Base-by-base conservation (phyloP, 345 rosid species). In the Eucalyptus sp. region DNA sequence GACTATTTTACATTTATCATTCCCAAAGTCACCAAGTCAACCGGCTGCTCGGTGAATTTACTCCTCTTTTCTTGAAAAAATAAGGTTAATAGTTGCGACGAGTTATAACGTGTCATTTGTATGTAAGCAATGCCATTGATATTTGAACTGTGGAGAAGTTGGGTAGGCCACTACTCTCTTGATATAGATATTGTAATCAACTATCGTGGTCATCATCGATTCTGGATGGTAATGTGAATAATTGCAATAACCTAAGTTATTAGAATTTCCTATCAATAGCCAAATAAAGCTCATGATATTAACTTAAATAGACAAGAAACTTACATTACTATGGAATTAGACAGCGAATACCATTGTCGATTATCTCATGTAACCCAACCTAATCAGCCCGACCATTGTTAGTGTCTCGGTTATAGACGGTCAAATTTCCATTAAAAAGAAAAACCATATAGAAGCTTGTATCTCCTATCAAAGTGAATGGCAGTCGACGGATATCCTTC, bases 131-230 rank as follows among this genome's bases (percentile, higher is more conserved):
- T n/a, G 76, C 4, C 0, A 64, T 64, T n/a, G 76, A n/a, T n/a
- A n/a, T 64, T n/a, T 4, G 0, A 64, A n/a, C 2, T 3, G 5
- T n/a, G 41, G 76, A 64, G 41, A n/a, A n/a, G 20, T n/a, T 14
- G 1, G 20, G 8, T n/a, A 15, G 20, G 76, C 41, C 10, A 15
- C 37, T 64, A 2, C 41, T 64, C 20, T 2, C 20, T 64, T 5
- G 1, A 64, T 29, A 29, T 13, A 62, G 5, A 62, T 29, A 29
- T 29, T 15, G 17, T n/a, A 29, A 29, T 62, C 4, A n/a, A 62
- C 7, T 7, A 29, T 6, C 0, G 3, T 3, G 0, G 3, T 62
- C 0, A 62, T 62, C 33, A 2, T 13, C 0, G 0, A 60, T 60
- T 27, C 8, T 60, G 2, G 1, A 0, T 62, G 5, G 4, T 29